Evolutionary conservation across 2,329 filamentous ascomycete genomes (phyloP).

Genomic region (Curvularia spicifera): DNA sequence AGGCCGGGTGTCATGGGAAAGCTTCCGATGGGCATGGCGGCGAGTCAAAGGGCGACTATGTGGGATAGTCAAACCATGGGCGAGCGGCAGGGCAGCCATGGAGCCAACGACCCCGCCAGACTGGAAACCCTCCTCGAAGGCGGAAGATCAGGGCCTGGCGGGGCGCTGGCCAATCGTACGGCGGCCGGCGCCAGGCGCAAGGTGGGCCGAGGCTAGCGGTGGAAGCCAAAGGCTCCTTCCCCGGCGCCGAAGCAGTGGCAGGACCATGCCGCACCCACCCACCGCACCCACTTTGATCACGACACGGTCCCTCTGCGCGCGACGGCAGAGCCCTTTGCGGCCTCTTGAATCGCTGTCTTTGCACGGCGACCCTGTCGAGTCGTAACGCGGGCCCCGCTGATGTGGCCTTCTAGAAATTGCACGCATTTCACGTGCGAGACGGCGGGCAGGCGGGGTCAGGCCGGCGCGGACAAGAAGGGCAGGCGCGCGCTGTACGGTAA

Average conservation of each 20-base stretch:
- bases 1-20: conserved; percentile 19
- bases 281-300: conserved; percentile 3
- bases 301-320: conserved; percentile 24
- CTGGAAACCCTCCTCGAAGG: conserved; percentile 35
- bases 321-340: conserved; percentile 34
- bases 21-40: conserved; percentile 14
- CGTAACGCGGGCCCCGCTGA: conserved; percentile 33
- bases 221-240: conserved; percentile 48
- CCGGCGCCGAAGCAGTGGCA: conserved; percentile 46
- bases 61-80: conserved; percentile 24
- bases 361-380: conserved; percentile 32
- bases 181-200: conserved; percentile 31
- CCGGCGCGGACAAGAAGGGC: no score
- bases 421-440: conserved; percentile 17
- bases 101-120: conserved; percentile 31
- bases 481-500: background rate
- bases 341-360: conserved; percentile 38
- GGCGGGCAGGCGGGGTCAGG: background rate
- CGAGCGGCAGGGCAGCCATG: conserved; percentile 20
- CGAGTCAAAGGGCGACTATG: conserved; percentile 29
- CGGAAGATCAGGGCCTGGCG: conserved; percentile 46
- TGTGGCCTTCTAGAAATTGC: conserved; percentile 44
- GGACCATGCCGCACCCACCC: conserved; percentile 27
- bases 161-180: conserved; percentile 44
- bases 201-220: conserved; percentile 35